Evolutionary conservation across 768 basidiomycete species (phyloP).

Genomic region (Hemileccinum impolitum): DNA sequence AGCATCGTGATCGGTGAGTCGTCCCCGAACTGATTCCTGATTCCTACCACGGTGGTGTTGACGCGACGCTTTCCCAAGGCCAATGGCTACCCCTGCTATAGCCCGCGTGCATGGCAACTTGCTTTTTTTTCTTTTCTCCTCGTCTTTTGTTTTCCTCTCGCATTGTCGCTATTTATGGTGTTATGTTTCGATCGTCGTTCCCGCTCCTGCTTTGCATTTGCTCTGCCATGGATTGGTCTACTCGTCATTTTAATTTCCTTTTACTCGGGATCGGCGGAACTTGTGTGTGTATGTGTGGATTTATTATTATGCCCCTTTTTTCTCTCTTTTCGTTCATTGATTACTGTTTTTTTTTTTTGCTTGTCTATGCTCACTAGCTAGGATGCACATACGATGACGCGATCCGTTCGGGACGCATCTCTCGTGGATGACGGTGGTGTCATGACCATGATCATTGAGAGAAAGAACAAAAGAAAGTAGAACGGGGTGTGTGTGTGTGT

Average conservation of each 20-base stretch:
- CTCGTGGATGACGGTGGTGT: too few relatives aligned
- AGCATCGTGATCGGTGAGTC: slow-evolving; percentile 77
- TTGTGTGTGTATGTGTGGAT: neutral
- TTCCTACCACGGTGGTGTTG: neutral
- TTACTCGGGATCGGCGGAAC: neutral
- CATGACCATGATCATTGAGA: too few relatives aligned
- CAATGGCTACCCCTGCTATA: slow-evolving; percentile 86
- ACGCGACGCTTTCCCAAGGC: slow-evolving; percentile 41
- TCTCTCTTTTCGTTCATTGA: neutral
- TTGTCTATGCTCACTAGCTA: too few relatives aligned
- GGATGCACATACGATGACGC: too few relatives aligned
- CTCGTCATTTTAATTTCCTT: too few relatives aligned
- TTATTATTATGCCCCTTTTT: neutral
- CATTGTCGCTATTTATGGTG: slow-evolving; percentile 15
- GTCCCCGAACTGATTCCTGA: too few relatives aligned
- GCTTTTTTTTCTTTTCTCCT: neutral
- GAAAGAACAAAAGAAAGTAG: too few relatives aligned
- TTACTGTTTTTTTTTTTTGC: neutral
- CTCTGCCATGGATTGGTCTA: neutral
- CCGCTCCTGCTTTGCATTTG: neutral
- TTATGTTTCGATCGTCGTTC: neutral
- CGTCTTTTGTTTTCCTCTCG: slow-evolving; percentile 1
- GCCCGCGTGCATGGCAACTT: slow-evolving; percentile 1
- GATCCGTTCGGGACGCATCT: too few relatives aligned
- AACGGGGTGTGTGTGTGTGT: too few relatives aligned